These are phyloP conservation scores for Neurospora terricola DNA, from an alignment of 495 filamentous ascomycete species.

Conservation along the genomic window DNA sequence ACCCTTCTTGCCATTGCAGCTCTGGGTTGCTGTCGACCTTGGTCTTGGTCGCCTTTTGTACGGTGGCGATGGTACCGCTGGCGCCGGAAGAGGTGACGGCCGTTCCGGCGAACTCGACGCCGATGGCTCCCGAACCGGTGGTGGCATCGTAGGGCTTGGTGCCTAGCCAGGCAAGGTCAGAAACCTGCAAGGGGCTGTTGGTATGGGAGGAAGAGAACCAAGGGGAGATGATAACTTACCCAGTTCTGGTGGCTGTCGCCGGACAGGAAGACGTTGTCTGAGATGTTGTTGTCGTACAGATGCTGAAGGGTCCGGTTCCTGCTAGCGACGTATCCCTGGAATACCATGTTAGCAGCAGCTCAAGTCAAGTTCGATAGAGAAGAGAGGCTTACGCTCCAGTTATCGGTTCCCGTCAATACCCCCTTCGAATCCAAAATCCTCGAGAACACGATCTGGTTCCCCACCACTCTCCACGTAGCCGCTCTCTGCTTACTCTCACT, in stretches of 20 bases:
- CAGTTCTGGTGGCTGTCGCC: conserved; percentile 53
- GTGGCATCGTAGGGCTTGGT: conserved; percentile 40
- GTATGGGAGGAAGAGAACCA: neutral
- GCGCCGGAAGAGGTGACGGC: conserved; percentile 45
- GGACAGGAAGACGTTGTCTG: conserved; percentile 51
- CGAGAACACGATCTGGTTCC: conserved; percentile 55
- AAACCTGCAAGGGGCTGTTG: conserved; percentile 8
- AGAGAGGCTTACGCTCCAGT: conserved; percentile 4
- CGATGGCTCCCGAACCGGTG: conserved; percentile 46
- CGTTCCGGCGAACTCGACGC: conserved; percentile 53
- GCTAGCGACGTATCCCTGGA: conserved; percentile 51
- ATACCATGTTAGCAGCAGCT: neutral
- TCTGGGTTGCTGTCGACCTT: conserved; percentile 44
- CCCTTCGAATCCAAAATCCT: conserved; percentile 18
- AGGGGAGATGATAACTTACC: conserved; percentile 22
- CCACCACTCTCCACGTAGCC: conserved; percentile 52
- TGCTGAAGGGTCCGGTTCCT: conserved; percentile 49
- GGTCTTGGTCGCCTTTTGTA: conserved; percentile 28
- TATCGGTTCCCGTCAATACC: conserved; percentile 32
- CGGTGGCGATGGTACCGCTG: conserved; percentile 35
- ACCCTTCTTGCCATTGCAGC: conserved; percentile 54
- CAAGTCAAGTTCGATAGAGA: neutral
- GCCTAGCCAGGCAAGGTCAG: conserved; percentile 50
- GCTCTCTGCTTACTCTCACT: conserved; percentile 39
- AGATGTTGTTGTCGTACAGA: conserved; percentile 47